Evolutionary conservation across 2,329 filamentous ascomycete genomes (phyloP), one percentile per base, ranked within the genome.

Genomic region (Endocalyx cinctus): DNA sequence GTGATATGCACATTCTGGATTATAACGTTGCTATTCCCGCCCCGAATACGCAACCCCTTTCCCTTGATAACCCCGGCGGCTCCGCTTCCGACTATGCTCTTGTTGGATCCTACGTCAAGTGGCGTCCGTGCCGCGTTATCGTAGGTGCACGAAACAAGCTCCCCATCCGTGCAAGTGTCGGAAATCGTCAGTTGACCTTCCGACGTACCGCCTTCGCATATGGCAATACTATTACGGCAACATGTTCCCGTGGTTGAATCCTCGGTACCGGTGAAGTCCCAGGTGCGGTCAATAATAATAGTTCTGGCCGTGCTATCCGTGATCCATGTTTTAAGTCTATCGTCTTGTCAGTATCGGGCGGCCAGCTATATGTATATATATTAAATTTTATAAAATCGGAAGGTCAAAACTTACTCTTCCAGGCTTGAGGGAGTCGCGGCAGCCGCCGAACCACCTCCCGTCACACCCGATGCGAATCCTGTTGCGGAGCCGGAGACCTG

Each of bases 371-470:
- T n/a, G n/a, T n/a, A n/a, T n/a, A n/a, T n/a, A n/a, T n/a, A n/a
- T n/a, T n/a, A n/a, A n/a, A n/a, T n/a, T n/a, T n/a, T n/a, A n/a
- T n/a, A n/a, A n/a, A n/a, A n/a, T n/a, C n/a, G n/a, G n/a, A n/a
- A n/a, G n/a, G n/a, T n/a, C n/a, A n/a, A n/a, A n/a, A n/a, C n/a
- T n/a, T n/a, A n/a, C 62, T 77, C 58, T 25, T 54, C 59, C 27
- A 57, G 69, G 28, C 58, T 61, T 22, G 48, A 55, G 8, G 69
- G 69, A 39, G 66, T 63, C 5, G 63, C 64, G 10, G 66, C 50
- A 20, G 63, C 51, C 16, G 68, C 70, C 38, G 46, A 57, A 26
- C 70, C 70, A 46, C 71, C 71, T 28, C 71, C 71, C 25, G 70
- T 74, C 13, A 67, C 64, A 23, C 67, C 66, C 26, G 29, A 35